phyloP scores from a whole-genome alignment of 805 yeast species.

The Candida tibetensis region DNA sequence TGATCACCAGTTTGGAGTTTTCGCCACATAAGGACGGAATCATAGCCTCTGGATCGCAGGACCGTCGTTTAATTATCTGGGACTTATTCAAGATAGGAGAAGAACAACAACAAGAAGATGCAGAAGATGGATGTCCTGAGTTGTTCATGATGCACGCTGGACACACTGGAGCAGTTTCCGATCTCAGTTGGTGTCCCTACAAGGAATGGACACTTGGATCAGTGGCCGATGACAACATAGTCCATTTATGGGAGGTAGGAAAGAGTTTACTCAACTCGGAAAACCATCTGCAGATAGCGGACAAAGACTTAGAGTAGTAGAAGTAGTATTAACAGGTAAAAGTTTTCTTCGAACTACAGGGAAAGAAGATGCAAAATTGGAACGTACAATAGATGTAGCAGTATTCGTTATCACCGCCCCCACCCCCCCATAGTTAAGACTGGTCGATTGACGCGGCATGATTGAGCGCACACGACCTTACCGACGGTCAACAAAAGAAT shows the following conservation, averaged over 20 bases:
- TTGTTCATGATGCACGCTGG: conserved; percentile 91
- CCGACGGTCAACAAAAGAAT: conserved; percentile 1
- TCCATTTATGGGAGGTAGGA: conserved; percentile 55
- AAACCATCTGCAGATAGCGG: conserved; percentile 10
- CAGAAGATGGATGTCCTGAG: conserved; percentile 89
- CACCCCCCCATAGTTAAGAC: no score
- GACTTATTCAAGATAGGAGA: conserved; percentile 76
- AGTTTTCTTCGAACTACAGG: no score
- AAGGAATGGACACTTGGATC: conserved; percentile 77
- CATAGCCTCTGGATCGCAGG: conserved; percentile 72
- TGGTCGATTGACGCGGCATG: no score
- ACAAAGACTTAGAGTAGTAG: conserved; percentile 25
- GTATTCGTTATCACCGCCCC: no score
- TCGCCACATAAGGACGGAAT: conserved; percentile 76
- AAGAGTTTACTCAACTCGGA: conserved; percentile 24
- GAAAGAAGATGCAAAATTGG: no score
- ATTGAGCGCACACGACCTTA: background rate
- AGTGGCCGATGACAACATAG: conserved; percentile 59
- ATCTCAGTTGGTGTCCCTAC: conserved; percentile 65
- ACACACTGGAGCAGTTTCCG: conserved; percentile 74
- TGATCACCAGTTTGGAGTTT: conserved; percentile 73
- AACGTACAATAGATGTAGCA: no score
- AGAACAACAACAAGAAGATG: conserved; percentile 82
- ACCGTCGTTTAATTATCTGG: conserved; percentile 78
- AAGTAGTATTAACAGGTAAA: no score